These are phyloP conservation scores for Malassezia japonica DNA, from an alignment of 1,284 basidiomycete species.

Conservation along the genomic window DNA sequence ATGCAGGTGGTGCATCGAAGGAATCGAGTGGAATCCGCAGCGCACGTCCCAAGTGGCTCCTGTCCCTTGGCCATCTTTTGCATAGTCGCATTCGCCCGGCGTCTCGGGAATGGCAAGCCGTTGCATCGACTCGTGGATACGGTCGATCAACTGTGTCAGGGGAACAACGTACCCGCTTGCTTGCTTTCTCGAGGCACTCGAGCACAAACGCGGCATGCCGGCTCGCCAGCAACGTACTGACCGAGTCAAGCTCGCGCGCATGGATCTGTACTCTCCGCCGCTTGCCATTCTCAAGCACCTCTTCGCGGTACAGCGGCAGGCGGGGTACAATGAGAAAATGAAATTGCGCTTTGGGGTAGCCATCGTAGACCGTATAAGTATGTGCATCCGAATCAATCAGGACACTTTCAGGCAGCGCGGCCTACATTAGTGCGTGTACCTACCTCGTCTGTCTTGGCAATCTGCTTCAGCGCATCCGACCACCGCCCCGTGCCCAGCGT, in stretches of 20 bases:
- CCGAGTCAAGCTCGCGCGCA: conserved; percentile 16
- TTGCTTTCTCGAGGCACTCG: conserved; percentile 18
- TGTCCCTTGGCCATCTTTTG: neutral
- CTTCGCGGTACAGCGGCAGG: neutral
- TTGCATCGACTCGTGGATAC: conserved; percentile 72
- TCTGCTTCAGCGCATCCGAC: neutral
- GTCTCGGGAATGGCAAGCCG: conserved; percentile 47
- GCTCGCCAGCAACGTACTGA: conserved; percentile 27
- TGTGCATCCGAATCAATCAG: conserved; percentile 56
- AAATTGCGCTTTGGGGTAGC: conserved; percentile 59
- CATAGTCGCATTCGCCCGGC: neutral
- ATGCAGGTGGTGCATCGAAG: conserved; percentile 51
- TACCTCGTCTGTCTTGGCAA: neutral
- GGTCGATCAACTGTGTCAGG: conserved; percentile 29
- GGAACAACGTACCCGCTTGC: conserved; percentile 17
- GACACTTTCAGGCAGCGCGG: conserved; percentile 52
- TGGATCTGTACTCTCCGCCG: neutral
- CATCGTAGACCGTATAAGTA: conserved; percentile 70
- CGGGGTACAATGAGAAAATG: conserved; percentile 7
- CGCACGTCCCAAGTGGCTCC: conserved; percentile 25
- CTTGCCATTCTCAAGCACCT: neutral
- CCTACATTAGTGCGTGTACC: neutral
- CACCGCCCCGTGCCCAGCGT: conserved; percentile 2
- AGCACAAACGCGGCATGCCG: conserved; percentile 27
- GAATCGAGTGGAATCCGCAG: conserved; percentile 73